phyloP scores from a whole-genome alignment of 306 rosid species.

The Fragaria vesca region DNA sequence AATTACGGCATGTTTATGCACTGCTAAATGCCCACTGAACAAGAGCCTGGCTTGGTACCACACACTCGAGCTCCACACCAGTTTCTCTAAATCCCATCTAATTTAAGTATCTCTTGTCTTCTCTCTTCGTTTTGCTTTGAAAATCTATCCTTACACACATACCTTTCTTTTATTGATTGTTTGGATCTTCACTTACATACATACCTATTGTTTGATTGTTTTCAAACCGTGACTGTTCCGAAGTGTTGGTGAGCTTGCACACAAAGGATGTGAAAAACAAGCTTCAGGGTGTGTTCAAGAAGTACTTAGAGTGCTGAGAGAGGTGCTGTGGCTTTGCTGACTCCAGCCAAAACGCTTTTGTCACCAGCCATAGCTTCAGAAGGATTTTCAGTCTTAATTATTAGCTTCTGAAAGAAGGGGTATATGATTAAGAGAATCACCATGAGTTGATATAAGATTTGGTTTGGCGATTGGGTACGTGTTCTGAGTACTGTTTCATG shows the following conservation, averaged over 20 bases:
- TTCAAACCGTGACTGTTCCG: constrained; percentile 59
- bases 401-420: not conserved
- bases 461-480: too few relatives aligned
- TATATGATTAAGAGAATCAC: not conserved
- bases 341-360: constrained; percentile 60
- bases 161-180: not conserved
- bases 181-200: too few relatives aligned
- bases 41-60: constrained; percentile 65
- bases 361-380: not conserved
- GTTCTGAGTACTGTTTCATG: not conserved
- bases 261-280: constrained; percentile 36
- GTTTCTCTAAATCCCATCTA: constrained; percentile 59
- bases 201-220: not conserved
- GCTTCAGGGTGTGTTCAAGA: constrained; percentile 53
- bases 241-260: constrained; percentile 48
- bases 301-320: constrained; percentile 46
- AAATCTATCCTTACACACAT: not conserved
- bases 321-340: constrained; percentile 58
- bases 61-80: constrained; percentile 61
- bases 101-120: constrained; percentile 22
- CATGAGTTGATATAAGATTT: not conserved
- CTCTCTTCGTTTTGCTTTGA: not conserved
- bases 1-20: constrained; percentile 50
- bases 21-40: constrained; percentile 67
- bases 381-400: not conserved